Evolutionary conservation across 345 rosid species (phyloP).

Genomic region (Zanthoxylum bungeanum): DNA sequence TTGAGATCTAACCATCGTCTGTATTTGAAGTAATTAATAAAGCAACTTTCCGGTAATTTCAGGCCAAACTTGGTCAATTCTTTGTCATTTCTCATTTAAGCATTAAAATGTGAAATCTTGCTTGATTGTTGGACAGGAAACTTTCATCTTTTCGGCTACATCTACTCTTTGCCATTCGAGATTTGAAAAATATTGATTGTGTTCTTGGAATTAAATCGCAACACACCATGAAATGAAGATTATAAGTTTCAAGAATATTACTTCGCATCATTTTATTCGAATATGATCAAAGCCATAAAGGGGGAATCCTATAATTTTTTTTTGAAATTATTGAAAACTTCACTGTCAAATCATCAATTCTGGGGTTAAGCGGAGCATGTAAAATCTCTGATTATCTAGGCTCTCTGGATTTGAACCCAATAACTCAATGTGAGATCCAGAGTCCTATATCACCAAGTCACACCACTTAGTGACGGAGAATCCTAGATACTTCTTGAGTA

Average conservation of each 20-base stretch:
- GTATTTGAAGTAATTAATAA: neutral
- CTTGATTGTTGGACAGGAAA: neutral
- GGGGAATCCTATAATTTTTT: too few species aligned
- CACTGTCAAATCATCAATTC: too few species aligned
- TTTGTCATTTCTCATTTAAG: neutral
- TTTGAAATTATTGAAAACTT: too few species aligned
- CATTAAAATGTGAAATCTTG: neutral
- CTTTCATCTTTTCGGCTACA: neutral
- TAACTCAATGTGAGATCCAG: too few species aligned
- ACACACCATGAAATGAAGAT: neutral
- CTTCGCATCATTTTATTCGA: neutral
- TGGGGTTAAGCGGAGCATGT: too few species aligned
- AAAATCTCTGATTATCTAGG: too few species aligned
- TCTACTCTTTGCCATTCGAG: neutral
- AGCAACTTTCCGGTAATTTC: constrained; percentile 3
- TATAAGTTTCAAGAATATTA: neutral
- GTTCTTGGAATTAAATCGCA: neutral
- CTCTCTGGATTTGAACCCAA: too few species aligned
- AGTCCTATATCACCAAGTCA: too few species aligned
- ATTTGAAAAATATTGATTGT: neutral
- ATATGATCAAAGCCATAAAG: neutral
- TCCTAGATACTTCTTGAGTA: neutral
- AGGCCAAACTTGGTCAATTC: neutral
- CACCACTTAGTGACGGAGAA: too few species aligned
- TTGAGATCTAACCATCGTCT: neutral